Percentiles rank a stretch among this genome's conserved stretches.
Conservation (phyloP, 148 eudicot genomes). For the Camellia japonica region DNA sequence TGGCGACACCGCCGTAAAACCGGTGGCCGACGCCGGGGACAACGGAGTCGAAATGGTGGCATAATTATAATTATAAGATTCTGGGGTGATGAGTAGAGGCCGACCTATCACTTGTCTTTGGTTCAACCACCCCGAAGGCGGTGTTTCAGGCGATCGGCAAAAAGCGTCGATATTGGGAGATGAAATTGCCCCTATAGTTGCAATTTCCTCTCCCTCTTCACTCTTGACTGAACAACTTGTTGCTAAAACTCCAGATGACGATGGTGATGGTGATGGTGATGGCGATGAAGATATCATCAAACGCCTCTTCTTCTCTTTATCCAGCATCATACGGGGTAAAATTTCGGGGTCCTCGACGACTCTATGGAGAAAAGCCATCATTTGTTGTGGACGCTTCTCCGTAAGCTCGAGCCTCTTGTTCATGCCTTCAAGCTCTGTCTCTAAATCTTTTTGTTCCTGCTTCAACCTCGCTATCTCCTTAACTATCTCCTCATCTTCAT, state of each 20-base stretch:
- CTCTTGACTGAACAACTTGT: constrained; percentile 30
- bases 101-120: not conserved
- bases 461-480: constrained; percentile 56
- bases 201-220: constrained; percentile 23
- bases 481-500: constrained; percentile 36
- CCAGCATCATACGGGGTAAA: constrained; percentile 48
- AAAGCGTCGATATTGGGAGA: not conserved
- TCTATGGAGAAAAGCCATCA: constrained; percentile 67
- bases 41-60: constrained; percentile 4
- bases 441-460: constrained; percentile 57
- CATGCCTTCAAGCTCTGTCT: constrained; percentile 58
- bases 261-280: constrained; percentile 29
- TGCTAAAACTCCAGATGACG: constrained; percentile 18
- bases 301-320: constrained; percentile 56
- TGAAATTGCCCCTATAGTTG: constrained; percentile 21
- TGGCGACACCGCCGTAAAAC: constrained; percentile 6
- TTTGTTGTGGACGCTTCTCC: constrained; percentile 80
- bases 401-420: constrained; percentile 61
- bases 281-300: constrained; percentile 33
- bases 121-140: constrained; percentile 20
- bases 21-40: constrained; percentile 10
- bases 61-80: not conserved
- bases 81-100: constrained; percentile 16
- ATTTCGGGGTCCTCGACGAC: constrained; percentile 71
- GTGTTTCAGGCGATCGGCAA: constrained; percentile 18